phyloP scores from a whole-genome alignment of 192 early-diverging fungal genomes.

The Pilaira anomala region DNA sequence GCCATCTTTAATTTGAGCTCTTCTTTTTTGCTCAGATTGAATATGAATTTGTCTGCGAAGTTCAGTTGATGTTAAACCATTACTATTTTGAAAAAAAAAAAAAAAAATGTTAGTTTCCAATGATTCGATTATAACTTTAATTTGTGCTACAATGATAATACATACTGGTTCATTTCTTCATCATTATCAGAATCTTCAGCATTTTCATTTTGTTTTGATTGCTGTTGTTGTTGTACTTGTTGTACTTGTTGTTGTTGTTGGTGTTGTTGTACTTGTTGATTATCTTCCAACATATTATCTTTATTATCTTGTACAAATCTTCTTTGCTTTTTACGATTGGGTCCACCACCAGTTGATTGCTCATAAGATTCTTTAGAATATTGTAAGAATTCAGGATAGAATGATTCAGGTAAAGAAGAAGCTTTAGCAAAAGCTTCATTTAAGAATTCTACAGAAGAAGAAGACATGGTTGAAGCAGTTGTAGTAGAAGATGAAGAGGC shows the following conservation, averaged over 20 bases:
- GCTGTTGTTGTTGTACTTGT: not conserved
- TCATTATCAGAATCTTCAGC: constrained; percentile 3
- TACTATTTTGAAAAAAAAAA: not conserved
- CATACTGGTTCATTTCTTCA: constrained; percentile 5
- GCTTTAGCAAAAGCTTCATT: constrained; percentile 34
- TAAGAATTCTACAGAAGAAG: constrained; percentile 31
- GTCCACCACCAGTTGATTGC: constrained; percentile 26
- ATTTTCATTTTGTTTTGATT: constrained; percentile 4
- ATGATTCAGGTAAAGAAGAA: constrained; percentile 33
- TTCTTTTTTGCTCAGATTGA: constrained; percentile 38
- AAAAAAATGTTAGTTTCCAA: not conserved
- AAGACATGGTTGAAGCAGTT: constrained; percentile 26
- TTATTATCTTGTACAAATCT: not conserved
- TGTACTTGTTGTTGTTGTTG: not conserved
- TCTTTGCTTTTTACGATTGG: constrained; percentile 20
- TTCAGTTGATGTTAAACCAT: constrained; percentile 23
- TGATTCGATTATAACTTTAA: not conserved
- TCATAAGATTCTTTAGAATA: constrained; percentile 37
- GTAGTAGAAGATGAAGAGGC: constrained; percentile 32
- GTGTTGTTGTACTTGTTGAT: not conserved
- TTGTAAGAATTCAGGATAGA: constrained; percentile 36
- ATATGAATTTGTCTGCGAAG: constrained; percentile 39
- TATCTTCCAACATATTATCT: not conserved
- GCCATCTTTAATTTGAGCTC: constrained; percentile 40
- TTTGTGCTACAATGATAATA: not conserved